Evolutionary conservation across 768 basidiomycete genomes (phyloP), one percentile per base, ranked within the genome.

Genomic region (Dentipellis fragilis): DNA sequence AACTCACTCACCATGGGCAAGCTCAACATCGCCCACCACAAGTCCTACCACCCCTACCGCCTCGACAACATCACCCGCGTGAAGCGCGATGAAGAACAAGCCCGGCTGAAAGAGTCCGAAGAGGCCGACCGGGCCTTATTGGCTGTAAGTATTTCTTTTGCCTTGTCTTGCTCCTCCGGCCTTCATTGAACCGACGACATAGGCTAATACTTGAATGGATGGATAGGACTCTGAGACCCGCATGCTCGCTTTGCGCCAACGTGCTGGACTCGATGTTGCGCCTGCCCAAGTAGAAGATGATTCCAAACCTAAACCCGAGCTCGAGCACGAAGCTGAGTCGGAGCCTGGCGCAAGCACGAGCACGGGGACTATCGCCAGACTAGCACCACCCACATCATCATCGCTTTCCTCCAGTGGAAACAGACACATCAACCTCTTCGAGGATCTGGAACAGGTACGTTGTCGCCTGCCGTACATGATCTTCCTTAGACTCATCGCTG

Each of bases 21-120:
- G 64, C 77, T 92, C 21, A 90, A 90, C 66, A 91, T 92, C 67
- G 89, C 89, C 11, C 89, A 92, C 67, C 89, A 91, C 74, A 93
- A 93, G 66, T 90, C 88, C 1, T 92, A 92, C 67, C 89, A 93
- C 61, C 89, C 89, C 0, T 92, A 92, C 65, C 72, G 89, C 39
- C 70, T 83, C 45, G 90, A 93, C 66, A 93, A 93, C 64, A 88
- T 92, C 57, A 88, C 89, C 57, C 79, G 79, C 17, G 88, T 93
- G 1, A 73, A 82, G n/a, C 70, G 65, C 56, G 89, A 93, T 77
- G 89, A 93, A 70, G 90, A 87, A 63, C 87, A 85, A 66, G 90
- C 87, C 12, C 71, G 75, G 2, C 69, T 69, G 39, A 76, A 85
- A 58, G 84, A 88, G 60, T 80, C 78, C 16, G 76, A 80, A 57